Evolutionary conservation across 2,329 filamentous ascomycete genomes (phyloP).

Genomic region (Neophaeococcomyces mojaviensis): DNA sequence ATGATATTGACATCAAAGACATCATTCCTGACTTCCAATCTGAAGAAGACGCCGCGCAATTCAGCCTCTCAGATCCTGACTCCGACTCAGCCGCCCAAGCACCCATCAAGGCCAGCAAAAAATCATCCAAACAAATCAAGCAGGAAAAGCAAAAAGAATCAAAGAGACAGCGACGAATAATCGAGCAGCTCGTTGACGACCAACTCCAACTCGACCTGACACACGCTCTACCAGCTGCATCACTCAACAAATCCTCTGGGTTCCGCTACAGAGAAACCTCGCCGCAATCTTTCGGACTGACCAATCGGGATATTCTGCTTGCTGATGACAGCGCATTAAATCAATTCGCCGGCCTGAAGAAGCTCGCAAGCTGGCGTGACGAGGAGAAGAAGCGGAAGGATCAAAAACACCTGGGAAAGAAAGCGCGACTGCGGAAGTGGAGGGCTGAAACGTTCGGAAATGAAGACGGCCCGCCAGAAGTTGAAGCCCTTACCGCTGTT

Average conservation of each 20-base stretch:
- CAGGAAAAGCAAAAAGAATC: constrained; percentile 60
- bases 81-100: constrained; percentile 27
- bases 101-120: constrained; percentile 39
- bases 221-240: constrained; percentile 50
- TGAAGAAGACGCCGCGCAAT: constrained; percentile 33
- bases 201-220: constrained; percentile 72
- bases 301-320: constrained; percentile 81
- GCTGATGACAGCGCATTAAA: constrained; percentile 81
- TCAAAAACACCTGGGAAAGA: constrained; percentile 83
- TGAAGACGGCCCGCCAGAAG: constrained; percentile 40
- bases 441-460: constrained; percentile 60
- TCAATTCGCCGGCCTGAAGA: constrained; percentile 87
- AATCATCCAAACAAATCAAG: constrained; percentile 43
- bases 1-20: constrained; percentile 96
- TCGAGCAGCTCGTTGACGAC: constrained; percentile 79
- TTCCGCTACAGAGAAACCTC: constrained; percentile 96
- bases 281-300: constrained; percentile 82
- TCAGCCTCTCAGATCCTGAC: constrained; percentile 51
- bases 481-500: constrained; percentile 10
- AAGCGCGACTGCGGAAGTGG: constrained; percentile 84
- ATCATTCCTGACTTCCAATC: constrained; percentile 66
- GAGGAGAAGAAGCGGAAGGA: constrained; percentile 82
- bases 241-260: constrained; percentile 44
- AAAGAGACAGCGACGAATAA: constrained; percentile 72
- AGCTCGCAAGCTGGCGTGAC: constrained; percentile 83